Evolutionary conservation across 2,329 filamentous ascomycete genomes (phyloP).

Genomic region (Tolypocladium nubicola): DNA sequence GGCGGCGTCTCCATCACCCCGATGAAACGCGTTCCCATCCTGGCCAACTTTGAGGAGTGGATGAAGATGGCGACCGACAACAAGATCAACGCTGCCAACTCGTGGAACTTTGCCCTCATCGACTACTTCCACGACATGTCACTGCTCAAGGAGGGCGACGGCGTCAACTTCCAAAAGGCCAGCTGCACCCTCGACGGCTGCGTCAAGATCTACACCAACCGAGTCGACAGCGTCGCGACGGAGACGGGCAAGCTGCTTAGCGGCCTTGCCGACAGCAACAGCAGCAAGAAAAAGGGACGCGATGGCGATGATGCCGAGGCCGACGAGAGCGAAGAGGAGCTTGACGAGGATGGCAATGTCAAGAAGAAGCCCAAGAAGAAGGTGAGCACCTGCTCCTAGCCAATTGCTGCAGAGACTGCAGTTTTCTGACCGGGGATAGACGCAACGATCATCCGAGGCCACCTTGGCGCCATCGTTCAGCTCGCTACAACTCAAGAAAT

Average conservation of each 20-base stretch:
- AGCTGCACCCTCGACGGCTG: conserved; percentile 96
- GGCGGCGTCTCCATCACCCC: conserved; percentile 75
- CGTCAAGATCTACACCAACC: conserved; percentile 97
- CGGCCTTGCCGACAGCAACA: conserved; percentile 80
- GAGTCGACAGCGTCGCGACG: conserved; percentile 95
- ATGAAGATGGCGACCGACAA: conserved; percentile 99
- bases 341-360: conserved; percentile 50
- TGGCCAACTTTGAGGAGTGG: conserved; percentile 99
- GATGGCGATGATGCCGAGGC: conserved; percentile 56
- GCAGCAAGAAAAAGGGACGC: conserved; percentile 61
- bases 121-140: conserved; percentile 99
- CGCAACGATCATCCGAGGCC: conserved; percentile 77
- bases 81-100: conserved; percentile 96
- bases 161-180: conserved; percentile 97
- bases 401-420: not conserved
- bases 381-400: conserved; percentile 32
- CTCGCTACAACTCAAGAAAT: conserved; percentile 87
- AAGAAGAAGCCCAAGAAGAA: conserved; percentile 63
- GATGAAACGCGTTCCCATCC: conserved; percentile 88
- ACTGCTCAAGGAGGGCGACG: conserved; percentile 86
- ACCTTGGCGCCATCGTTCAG: conserved; percentile 84
- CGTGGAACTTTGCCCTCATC: conserved; percentile 99
- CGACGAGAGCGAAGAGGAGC: conserved; percentile 54
- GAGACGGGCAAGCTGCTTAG: conserved; percentile 93
- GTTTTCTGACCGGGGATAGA: conserved; percentile 21